Evolutionary conservation across 2,329 filamentous ascomycete genomes (phyloP), one percentile per base, ranked within the genome.

Genomic region (Pseudogymnoascus sp.): DNA sequence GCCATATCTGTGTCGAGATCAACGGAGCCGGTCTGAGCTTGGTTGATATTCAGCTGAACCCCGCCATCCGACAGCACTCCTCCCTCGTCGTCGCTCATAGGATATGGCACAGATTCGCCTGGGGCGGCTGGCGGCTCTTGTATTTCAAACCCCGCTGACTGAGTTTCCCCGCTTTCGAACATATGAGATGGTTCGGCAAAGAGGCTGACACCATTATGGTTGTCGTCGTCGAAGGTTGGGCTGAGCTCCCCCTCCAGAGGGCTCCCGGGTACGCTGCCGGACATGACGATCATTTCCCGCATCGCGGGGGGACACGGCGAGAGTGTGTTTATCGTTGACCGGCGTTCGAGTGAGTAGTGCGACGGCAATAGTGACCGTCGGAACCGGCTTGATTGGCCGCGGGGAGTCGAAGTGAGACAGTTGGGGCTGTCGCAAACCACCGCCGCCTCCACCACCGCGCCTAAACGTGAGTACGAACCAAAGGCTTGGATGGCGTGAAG

Each of bases 331-430:
- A 56, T 56, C 50, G 46, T 56, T 19, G 31, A 33, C 50, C n/a
- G 28, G n/a, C 16, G 50, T 19, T 19, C 50, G 26, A 56, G 28
- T 56, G 28, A 33, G 28, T 19, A 5, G 50, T 56, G 50, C 26
- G n/a, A 56, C 50, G 50, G 10, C n/a, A 56, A 56, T 56, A 31
- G 46, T 53, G 50, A 56, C 28, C n/a, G 50, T 56, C 50, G 50
- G 50, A 56, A 56, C 50, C 50, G 50, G 50, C n/a, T 56, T 33
- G 26, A 6, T 19, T 56, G 50, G 50, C 50, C 50, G 50, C 50
- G 50, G 50, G 50, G 28, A 33, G 26, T 56, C 50, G 50, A 56
- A 56, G 50, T 56, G 50, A 56, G 50, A 53, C 50, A 56, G 46
- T 56, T 56, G 26, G 46, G 26, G 50, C 6, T 56, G n/a, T 56